Evolutionary conservation across 768 basidiomycete species (phyloP), one percentile per base, ranked within the genome.

Genomic region (Pulveroboletus ravenelii): DNA sequence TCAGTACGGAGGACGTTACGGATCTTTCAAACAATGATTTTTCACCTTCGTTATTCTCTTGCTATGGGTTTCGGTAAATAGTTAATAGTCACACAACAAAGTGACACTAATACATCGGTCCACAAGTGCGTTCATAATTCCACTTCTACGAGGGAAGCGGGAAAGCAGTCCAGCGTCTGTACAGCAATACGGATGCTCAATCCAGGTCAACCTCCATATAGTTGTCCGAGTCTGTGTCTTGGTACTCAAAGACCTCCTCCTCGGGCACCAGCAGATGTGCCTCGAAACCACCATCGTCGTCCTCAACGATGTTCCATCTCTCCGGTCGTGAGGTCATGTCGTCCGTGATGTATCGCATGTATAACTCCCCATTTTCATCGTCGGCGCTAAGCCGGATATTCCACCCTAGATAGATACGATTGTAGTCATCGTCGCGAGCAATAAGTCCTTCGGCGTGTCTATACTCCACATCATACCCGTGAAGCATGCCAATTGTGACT

Each of bases 401-500:
- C 84, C 84, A 89, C 5, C 87, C 87, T 5, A 89, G 72, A 54
- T 73, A 82, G 9, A 87, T 60, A 25, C 74, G 71, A 55, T 76
- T 70, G 59, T 74, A 70, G 14, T 61, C 67, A 23, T 70, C 63
- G 27, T 72, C 70, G 32, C 69, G 68, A 10, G 78, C 78, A 17
- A 77, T 57, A 36, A 88, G 70, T 3, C 85, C 85, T 13, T 71
- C 67, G n/a, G 62, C 52, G 57, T 83, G 83, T 0, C 61, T 59
- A 61, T 87, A 87, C 20, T 69, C 62, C 70, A 87, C 76, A 7
- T 75, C 66, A 53, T 76, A 85, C 18, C 68, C 65, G 29, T 74
- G 70, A 36, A 85, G 71, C 83, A 88, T 84, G 34, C 71, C 73
- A 43, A 72, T 53, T 1, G 80, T 78, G 42, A 78, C 83, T 6